These are phyloP conservation scores for Pholiota microspora DNA, from an alignment of 768 basidiomycete genomes.

Conservation along the genomic window DNA sequence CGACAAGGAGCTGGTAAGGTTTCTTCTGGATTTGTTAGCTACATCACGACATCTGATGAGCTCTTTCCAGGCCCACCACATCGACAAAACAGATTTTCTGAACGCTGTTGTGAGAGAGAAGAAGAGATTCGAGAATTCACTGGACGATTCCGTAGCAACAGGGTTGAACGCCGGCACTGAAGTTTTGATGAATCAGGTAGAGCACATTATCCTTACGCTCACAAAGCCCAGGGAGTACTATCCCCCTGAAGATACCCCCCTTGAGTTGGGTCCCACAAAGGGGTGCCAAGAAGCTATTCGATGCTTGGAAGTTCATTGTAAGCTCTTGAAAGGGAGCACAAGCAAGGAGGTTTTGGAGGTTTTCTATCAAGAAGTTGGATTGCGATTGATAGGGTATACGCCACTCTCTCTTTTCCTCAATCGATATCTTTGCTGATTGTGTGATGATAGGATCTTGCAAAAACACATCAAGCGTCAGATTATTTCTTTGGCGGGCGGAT, in stretches of 20 bases:
- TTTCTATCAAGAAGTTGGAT: slow-evolving; percentile 96
- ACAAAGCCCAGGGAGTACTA: slow-evolving; percentile 90
- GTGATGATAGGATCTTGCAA: slow-evolving; percentile 65
- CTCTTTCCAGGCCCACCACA: slow-evolving; percentile 65
- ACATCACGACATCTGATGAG: neutral
- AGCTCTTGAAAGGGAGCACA: slow-evolving; percentile 87
- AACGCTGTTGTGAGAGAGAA: slow-evolving; percentile 94
- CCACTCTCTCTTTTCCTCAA: no score
- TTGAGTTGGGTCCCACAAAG: slow-evolving; percentile 83
- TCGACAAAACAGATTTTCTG: slow-evolving; percentile 91
- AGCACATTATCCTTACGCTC: slow-evolving; percentile 83
- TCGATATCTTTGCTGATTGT: neutral
- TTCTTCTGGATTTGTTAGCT: neutral
- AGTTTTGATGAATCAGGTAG: slow-evolving; percentile 95
- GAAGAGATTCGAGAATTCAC: slow-evolving; percentile 88
- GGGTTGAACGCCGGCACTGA: slow-evolving; percentile 96
- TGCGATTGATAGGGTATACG: slow-evolving; percentile 78
- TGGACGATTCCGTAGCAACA: slow-evolving; percentile 92
- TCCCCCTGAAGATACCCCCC: slow-evolving; percentile 72
- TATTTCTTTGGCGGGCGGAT: slow-evolving; percentile 90
- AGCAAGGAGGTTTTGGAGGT: slow-evolving; percentile 96
- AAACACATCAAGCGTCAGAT: slow-evolving; percentile 98
- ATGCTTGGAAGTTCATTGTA: slow-evolving; percentile 89
- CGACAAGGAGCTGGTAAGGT: slow-evolving; percentile 86
- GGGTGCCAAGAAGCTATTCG: slow-evolving; percentile 89